phyloP scores from a whole-genome alignment of 2,329 filamentous ascomycete species.

The Phialocephala subalpina region DNA sequence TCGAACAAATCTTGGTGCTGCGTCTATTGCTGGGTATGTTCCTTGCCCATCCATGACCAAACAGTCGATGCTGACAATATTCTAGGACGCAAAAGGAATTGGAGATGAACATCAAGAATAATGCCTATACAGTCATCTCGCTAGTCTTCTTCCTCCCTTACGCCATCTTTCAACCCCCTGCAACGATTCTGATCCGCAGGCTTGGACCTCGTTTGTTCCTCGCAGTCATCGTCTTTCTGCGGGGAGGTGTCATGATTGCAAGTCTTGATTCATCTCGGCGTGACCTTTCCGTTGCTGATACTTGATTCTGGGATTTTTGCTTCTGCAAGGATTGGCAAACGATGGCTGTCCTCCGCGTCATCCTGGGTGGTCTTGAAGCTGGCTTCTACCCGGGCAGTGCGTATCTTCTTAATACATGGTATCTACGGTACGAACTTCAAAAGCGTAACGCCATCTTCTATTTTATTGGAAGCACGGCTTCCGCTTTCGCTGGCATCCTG shows the following conservation, averaged over 20 bases:
- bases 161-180: constrained; percentile 74
- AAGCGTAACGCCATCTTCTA: constrained; percentile 76
- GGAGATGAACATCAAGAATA: constrained; percentile 19
- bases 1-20: constrained; percentile 77
- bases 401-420: constrained; percentile 52
- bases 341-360: constrained; percentile 39
- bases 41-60: too few relatives aligned
- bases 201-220: constrained; percentile 69
- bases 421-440: constrained; percentile 67
- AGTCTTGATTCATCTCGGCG: too few relatives aligned
- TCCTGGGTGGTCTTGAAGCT: constrained; percentile 41
- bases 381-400: constrained; percentile 49
- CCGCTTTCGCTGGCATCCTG: constrained; percentile 72
- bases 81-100: constrained; percentile 32
- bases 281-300: too few relatives aligned
- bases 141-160: constrained; percentile 80
- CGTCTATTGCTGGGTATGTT: constrained; percentile 73
- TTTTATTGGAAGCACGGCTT: constrained; percentile 70
- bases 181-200: constrained; percentile 72
- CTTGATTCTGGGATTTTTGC: constrained; percentile 37
- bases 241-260: constrained; percentile 53
- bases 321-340: constrained; percentile 45
- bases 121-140: constrained; percentile 25
- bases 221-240: constrained; percentile 53
- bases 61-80: constrained; percentile 11